A percentile compares a stretch with the other conserved stretches of the same genome.
Evolutionary conservation across 345 rosid species (phyloP).

Genomic region (Eucalyptus melliodora): DNA sequence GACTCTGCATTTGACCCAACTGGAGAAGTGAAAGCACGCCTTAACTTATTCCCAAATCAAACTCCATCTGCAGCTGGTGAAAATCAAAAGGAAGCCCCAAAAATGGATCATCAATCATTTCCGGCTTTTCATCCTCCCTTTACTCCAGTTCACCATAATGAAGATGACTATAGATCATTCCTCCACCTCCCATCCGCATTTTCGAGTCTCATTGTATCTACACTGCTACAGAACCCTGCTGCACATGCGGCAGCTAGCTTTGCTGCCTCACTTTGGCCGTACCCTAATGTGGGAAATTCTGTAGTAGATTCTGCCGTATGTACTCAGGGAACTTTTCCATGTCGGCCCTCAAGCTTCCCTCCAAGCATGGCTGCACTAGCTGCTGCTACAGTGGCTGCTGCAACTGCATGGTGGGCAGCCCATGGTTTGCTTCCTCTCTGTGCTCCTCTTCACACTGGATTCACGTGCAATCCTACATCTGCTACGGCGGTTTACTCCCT

Average conservation of each 20-base stretch:
- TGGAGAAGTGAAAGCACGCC: slow-evolving; percentile 30
- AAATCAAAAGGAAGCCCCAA: slow-evolving; percentile 22
- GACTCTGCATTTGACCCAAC: not conserved
- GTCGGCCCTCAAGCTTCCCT: too few relatives aligned
- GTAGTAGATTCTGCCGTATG: too few relatives aligned
- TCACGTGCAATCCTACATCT: slow-evolving; percentile 36
- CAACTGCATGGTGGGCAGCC: slow-evolving; percentile 98
- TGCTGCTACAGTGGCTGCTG: slow-evolving; percentile 92
- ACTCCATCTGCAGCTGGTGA: slow-evolving; percentile 47
- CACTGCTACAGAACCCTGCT: slow-evolving; percentile 3
- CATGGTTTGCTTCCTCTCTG: slow-evolving; percentile 78
- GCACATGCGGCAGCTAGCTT: too few relatives aligned
- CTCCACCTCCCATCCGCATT: slow-evolving; percentile 61
- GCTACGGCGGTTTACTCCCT: slow-evolving; percentile 21
- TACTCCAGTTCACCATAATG: slow-evolving; percentile 25
- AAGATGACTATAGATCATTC: slow-evolving; percentile 60
- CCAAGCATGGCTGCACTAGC: slow-evolving; percentile 37
- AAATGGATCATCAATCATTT: slow-evolving; percentile 32
- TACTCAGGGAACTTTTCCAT: too few relatives aligned
- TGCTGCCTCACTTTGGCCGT: too few relatives aligned
- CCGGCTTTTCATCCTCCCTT: slow-evolving; percentile 46
- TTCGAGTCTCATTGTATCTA: slow-evolving; percentile 59
- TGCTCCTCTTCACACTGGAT: slow-evolving; percentile 50
- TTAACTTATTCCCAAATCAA: slow-evolving; percentile 23
- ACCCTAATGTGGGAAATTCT: too few relatives aligned